Percentiles rank a stretch among this genome's conserved stretches.
Conservation (phyloP, 805 yeast genomes). For the Yamadazyma sp. region DNA sequence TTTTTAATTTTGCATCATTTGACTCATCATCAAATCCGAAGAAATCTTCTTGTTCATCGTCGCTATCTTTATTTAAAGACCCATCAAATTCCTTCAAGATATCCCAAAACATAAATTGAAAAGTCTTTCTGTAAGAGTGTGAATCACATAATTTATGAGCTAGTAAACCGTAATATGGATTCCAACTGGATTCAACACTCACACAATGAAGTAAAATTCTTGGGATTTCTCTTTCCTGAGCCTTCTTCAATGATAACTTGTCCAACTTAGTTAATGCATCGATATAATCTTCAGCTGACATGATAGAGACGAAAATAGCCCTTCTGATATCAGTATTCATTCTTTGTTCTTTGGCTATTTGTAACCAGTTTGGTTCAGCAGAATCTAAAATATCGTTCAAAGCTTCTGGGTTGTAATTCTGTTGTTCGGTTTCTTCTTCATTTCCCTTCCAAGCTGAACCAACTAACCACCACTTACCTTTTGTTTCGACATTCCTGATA, state of each 20-base stretch:
- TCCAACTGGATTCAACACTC: slow-evolving; percentile 74
- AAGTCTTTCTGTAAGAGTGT: slow-evolving; percentile 73
- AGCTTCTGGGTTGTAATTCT: slow-evolving; percentile 35
- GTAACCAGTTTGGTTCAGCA: slow-evolving; percentile 84
- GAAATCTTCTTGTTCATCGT: slow-evolving; percentile 40
- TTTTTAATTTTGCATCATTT: slow-evolving; percentile 56
- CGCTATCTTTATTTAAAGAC: slow-evolving; percentile 35
- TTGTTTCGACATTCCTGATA: slow-evolving; percentile 67
- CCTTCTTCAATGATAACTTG: slow-evolving; percentile 69
- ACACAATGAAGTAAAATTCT: slow-evolving; percentile 83
- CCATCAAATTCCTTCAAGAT: slow-evolving; percentile 65
- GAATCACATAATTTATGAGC: slow-evolving; percentile 74
- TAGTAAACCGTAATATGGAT: slow-evolving; percentile 84
- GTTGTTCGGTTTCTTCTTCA: slow-evolving; percentile 17
- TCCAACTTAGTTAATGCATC: slow-evolving; percentile 84
- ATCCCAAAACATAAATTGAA: slow-evolving; percentile 92
- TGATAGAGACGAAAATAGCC: slow-evolving; percentile 88
- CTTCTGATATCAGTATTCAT: slow-evolving; percentile 96
- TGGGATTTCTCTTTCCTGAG: slow-evolving; percentile 86
- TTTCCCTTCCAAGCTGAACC: slow-evolving; percentile 97
- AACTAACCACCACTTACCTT: slow-evolving; percentile 98
- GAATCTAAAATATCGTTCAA: slow-evolving; percentile 62
- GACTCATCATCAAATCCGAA: slow-evolving; percentile 37
- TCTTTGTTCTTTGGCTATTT: slow-evolving; percentile 78
- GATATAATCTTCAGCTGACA: slow-evolving; percentile 91